phyloP scores from a whole-genome alignment of 768 basidiomycete genomes.

The Agaricus blazei region DNA sequence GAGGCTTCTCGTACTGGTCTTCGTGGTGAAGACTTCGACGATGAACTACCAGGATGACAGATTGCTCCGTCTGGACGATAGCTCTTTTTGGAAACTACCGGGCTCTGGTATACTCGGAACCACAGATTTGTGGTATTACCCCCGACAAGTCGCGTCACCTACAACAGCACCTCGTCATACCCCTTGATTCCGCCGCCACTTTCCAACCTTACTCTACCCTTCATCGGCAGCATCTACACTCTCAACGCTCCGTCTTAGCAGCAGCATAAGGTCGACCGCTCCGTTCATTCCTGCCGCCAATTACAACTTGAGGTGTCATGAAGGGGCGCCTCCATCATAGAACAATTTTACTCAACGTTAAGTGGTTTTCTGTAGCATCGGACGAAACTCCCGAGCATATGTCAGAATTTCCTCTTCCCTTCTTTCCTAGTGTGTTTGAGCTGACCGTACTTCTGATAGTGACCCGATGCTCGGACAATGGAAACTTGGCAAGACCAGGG shows the following conservation, averaged over 20 bases:
- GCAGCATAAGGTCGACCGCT: slow-evolving; percentile 32
- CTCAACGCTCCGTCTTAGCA: neutral
- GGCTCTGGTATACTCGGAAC: slow-evolving; percentile 71
- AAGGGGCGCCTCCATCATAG: slow-evolving; percentile 85
- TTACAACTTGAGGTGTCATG: slow-evolving; percentile 59
- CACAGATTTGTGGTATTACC: slow-evolving; percentile 69
- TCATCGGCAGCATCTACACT: slow-evolving; percentile 16
- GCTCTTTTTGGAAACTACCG: slow-evolving; percentile 70
- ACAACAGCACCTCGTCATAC: slow-evolving; percentile 65
- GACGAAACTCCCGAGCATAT: slow-evolving; percentile 44
- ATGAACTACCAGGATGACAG: slow-evolving; percentile 68
- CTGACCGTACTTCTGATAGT: slow-evolving; percentile 30
- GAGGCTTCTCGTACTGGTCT: slow-evolving; percentile 60
- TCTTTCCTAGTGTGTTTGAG: neutral
- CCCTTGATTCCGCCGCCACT: slow-evolving; percentile 46
- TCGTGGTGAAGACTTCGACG: slow-evolving; percentile 66
- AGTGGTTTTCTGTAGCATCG: slow-evolving; percentile 55
- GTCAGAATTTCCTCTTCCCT: slow-evolving; percentile 21
- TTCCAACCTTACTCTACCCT: slow-evolving; percentile 23
- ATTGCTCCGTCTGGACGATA: slow-evolving; percentile 60
- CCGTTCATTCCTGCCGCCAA: slow-evolving; percentile 41
- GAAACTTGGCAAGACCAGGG: slow-evolving; percentile 80
- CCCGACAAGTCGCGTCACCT: slow-evolving; percentile 59
- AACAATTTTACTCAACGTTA: slow-evolving; percentile 85
- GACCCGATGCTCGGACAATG: slow-evolving; percentile 88